Conservation (phyloP, 305 asterid genomes). For the Rubia balearica region DNA sequence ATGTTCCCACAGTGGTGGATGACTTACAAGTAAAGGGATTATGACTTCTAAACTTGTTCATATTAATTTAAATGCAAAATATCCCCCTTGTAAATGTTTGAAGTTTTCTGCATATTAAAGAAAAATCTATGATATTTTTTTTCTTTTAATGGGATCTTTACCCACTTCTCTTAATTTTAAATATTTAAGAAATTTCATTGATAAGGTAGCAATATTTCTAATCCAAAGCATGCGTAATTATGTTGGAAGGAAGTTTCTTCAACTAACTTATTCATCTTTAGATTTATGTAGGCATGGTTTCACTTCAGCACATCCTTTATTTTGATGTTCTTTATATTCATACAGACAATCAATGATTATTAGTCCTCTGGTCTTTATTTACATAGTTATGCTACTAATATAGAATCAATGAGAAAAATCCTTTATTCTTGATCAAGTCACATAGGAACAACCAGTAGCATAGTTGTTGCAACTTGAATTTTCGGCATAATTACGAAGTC, state of each 20-base stretch:
- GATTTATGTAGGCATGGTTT: conserved; percentile 84
- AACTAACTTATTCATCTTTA: too few species aligned
- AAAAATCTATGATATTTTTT: background rate
- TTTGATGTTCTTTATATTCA: background rate
- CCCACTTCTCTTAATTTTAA: background rate
- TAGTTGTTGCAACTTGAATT: background rate
- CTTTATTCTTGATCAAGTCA: background rate
- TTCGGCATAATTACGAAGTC: background rate
- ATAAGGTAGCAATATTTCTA: conserved; percentile 31
- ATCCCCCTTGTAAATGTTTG: background rate
- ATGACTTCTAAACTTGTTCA: conserved; percentile 84
- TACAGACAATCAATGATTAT: background rate
- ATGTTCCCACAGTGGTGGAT: conserved; percentile 82
- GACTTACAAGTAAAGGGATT: conserved; percentile 66
- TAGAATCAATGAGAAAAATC: background rate
- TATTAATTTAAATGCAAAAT: conserved; percentile 40
- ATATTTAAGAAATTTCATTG: conserved; percentile 69
- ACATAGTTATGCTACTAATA: background rate
- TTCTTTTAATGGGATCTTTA: background rate
- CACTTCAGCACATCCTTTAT: conserved; percentile 1
- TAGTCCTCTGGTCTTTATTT: background rate
- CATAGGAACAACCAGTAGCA: background rate
- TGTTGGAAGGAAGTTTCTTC: too few species aligned
- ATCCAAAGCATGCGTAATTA: too few species aligned
- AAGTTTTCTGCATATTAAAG: background rate